phyloP scores from a whole-genome alignment of 148 eudicot genomes.

The Beta vulgaris region DNA sequence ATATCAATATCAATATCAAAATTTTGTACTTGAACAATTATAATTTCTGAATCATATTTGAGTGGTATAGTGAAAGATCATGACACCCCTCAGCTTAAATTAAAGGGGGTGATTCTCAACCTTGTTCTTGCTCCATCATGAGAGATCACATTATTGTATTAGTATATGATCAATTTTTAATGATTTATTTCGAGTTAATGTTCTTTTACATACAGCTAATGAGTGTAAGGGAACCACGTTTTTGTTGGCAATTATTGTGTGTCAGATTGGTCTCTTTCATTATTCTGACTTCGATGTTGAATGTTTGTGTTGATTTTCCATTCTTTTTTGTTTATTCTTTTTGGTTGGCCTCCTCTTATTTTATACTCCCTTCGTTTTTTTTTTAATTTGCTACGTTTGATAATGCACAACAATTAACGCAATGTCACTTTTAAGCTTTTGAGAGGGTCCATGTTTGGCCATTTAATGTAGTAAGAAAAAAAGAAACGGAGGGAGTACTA shows the following conservation, averaged over 20 bases:
- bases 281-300: background rate
- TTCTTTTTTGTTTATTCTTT: background rate
- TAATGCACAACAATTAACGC: too few relatives aligned
- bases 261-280: conserved; percentile 8
- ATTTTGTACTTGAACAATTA: conserved; percentile 13
- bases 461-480: too few relatives aligned
- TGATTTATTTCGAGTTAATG: background rate
- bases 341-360: background rate
- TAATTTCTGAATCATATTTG: conserved; percentile 19
- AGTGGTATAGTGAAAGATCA: conserved; percentile 23
- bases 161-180: conserved; percentile 14
- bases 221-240: conserved; percentile 25
- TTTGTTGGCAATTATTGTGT: conserved; percentile 18
- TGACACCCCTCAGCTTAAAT: conserved; percentile 10
- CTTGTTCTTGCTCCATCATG: background rate
- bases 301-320: conserved; percentile 6
- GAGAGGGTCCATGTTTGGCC: too few relatives aligned
- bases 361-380: too few relatives aligned
- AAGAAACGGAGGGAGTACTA: too few relatives aligned
- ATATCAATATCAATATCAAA: background rate
- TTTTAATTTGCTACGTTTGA: too few relatives aligned
- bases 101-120: conserved; percentile 2
- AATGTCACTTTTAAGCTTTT: too few relatives aligned
- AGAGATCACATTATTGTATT: conserved; percentile 12
- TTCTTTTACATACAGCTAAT: conserved; percentile 20